Evolutionary conservation across 306 rosid species (phyloP).

Genomic region (Bauhinia variegata): DNA sequence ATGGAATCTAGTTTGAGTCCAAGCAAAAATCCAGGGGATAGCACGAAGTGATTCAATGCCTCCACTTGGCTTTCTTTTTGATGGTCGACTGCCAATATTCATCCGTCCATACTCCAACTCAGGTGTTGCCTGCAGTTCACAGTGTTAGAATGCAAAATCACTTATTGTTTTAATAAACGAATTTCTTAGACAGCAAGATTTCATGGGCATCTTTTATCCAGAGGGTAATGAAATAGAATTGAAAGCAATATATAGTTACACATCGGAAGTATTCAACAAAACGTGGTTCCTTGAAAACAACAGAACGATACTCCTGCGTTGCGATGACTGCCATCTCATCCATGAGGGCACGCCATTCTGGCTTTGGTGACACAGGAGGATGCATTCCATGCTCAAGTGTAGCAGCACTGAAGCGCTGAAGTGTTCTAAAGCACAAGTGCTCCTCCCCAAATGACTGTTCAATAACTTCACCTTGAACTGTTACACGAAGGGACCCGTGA

Average conservation of each 20-base stretch:
- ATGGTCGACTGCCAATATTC: conserved; percentile 99
- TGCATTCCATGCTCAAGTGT: conserved; percentile 99
- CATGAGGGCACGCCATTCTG: conserved; percentile 97
- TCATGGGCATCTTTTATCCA: neutral
- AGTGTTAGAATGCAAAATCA: neutral
- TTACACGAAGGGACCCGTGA: conserved; percentile 91
- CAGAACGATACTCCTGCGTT: conserved; percentile 87
- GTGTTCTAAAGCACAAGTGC: conserved; percentile 95
- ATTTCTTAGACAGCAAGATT: neutral
- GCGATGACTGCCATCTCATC: conserved; percentile 91
- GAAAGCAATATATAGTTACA: conserved; percentile 50
- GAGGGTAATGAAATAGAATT: neutral
- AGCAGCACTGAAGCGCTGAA: conserved; percentile 94
- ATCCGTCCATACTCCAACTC: conserved; percentile 96
- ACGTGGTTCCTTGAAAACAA: conserved; percentile 94
- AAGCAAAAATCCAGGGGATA: conserved; percentile 99
- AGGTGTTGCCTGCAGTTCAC: conserved; percentile 82
- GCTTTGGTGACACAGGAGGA: conserved; percentile 92
- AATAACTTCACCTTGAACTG: conserved; percentile 98
- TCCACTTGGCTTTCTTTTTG: conserved; percentile 97
- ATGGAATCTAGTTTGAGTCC: conserved; percentile 99
- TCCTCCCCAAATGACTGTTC: conserved; percentile 99
- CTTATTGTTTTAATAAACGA: no score
- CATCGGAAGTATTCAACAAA: conserved; percentile 95
- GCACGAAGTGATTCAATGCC: conserved; percentile 99